Evolutionary conservation across 2,329 filamentous ascomycete species (phyloP), one percentile per base, ranked within the genome.

Genomic region (Colletotrichum sp.): DNA sequence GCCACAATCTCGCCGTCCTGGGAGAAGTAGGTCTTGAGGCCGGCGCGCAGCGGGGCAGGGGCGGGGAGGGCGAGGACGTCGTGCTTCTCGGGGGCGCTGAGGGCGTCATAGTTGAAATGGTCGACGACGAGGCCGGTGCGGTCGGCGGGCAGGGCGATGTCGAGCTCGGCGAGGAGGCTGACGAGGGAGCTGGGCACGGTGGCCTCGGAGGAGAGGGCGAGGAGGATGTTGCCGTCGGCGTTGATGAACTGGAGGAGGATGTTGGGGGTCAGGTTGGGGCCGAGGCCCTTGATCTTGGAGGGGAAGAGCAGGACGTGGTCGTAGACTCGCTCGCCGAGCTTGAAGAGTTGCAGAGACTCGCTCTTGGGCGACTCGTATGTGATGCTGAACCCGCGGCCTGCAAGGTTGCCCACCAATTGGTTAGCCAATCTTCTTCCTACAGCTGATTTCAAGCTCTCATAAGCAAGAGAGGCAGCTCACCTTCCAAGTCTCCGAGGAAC

Each of bases 301-400:
- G 97, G 97, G 78, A 98, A 92, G 79, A 99, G 90, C 78, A 98
- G 85, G 78, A 98, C 87, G 86, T 99, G 96, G 86, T 98, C 96
- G 86, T 96, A 98, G 77, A 91, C 92, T 84, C 94, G 92, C 87
- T 97, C 95, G 82, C 96, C 97, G 78, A 97, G 92, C 82, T 92
- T 89, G 88, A 98, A 98, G 78, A 99, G 89, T 67, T 91, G 90
- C 80, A 98, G 87, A 66, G 89, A 88, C 69, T 95, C 92, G 83
- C 92, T 94, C 87, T 97, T 97, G 76, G 95, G 95, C 9, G 95
- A 96, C 84, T 96, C 92, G 83, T 96, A 96, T 48, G 91, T 90
- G 79, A 98, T 89, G 76, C 93, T 88, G 85, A 94, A 98, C 78
- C 96, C 96, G 83, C 97, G 92, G 80, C 88, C 97, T 98, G 32